Evolutionary conservation across 139 green algal species (phyloP), one percentile per base, ranked within the genome.

Genomic region (Nannochloris sp.): DNA sequence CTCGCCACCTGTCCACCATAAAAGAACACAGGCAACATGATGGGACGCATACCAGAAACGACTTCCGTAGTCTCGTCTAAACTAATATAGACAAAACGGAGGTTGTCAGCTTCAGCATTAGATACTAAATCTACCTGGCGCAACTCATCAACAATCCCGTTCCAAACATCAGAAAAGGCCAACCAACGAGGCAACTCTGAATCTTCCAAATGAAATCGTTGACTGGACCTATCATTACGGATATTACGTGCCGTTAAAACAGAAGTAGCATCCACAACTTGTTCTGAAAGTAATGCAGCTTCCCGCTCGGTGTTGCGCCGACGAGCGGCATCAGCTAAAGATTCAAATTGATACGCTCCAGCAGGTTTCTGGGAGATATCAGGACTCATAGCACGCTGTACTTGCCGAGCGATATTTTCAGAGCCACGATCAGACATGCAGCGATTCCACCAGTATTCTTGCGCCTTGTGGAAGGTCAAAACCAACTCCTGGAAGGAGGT

Each of bases 21-120:
- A 68, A 89, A 89, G 72, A 89, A 87, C 15, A 84, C 72, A 57
- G 82, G 82, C 46, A 89, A 64, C 71, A 89, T 80, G 61, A 89
- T 80, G 34, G 82, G 82, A 3, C 81, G 65, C 71, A 89, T 78
- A 54, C 82, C 82, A 38, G 74, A 27, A 45, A 80, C 27, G 30
- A 72, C 61, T 47, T 62, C 47, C 4, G 71, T 67, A 45, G 38
- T 53, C n/a, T 69, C 46, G 48, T 81, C 72, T 33, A 77, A 57
- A 53, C 60, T 61, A 2, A 83, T 54, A 63, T 81, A 62, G 36
- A 76, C 64, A 34, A 83, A 83, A 4, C 47, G n/a, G 30, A 83
- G 45, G 64, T 77, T 76, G 59, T 74, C 62, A 3, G 37, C 42
- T 64, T 83, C 76, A 25, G 6, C 4, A 44, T 81, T 51, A 8